Percentiles rank a stretch among this genome's conserved stretches.
Evolutionary conservation across 805 yeast genomes (phyloP).

Genomic region (Kluyveromyces dobzhanskii): DNA sequence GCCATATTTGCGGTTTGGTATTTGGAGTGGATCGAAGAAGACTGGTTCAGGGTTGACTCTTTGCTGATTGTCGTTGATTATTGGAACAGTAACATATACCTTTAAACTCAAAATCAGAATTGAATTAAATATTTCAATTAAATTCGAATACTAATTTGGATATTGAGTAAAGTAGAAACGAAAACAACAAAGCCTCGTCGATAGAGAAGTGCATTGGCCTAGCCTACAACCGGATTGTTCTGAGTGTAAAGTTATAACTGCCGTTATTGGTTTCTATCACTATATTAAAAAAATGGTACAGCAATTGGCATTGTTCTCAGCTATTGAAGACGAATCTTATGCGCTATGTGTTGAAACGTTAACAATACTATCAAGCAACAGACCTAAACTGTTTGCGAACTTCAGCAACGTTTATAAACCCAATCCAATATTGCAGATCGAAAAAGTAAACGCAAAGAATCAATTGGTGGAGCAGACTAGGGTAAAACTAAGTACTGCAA

Average conservation of each 20-base stretch:
- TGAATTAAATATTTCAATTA: too few species aligned
- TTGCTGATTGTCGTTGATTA: too few species aligned
- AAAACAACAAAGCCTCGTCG: too few species aligned
- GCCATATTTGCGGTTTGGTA: constrained; percentile 17
- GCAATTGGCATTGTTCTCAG: constrained; percentile 23
- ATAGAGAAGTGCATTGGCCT: too few species aligned
- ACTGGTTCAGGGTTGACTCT: too few species aligned
- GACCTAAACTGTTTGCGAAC: constrained; percentile 24
- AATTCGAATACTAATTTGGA: too few species aligned
- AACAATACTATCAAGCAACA: constrained; percentile 22
- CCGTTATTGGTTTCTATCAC: too few species aligned
- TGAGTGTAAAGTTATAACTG: too few species aligned
- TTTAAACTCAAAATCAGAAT: not conserved
- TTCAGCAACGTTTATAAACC: constrained; percentile 24
- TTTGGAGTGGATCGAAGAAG: too few species aligned
- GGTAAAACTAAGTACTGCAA: constrained; percentile 18
- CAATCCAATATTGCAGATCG: constrained; percentile 19
- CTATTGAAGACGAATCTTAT: constrained; percentile 24
- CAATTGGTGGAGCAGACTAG: constrained; percentile 27
- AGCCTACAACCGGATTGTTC: too few species aligned
- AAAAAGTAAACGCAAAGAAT: constrained; percentile 21
- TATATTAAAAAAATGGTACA: constrained; percentile 28
- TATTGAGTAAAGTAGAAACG: too few species aligned
- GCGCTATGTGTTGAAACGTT: constrained; percentile 24
- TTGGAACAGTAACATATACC: too few species aligned